Percentiles rank a stretch among this genome's conserved stretches.
Evolutionary conservation across 2,329 filamentous ascomycete species (phyloP).

Genomic region (Ophiocordyceps camponoti-leonardi): DNA sequence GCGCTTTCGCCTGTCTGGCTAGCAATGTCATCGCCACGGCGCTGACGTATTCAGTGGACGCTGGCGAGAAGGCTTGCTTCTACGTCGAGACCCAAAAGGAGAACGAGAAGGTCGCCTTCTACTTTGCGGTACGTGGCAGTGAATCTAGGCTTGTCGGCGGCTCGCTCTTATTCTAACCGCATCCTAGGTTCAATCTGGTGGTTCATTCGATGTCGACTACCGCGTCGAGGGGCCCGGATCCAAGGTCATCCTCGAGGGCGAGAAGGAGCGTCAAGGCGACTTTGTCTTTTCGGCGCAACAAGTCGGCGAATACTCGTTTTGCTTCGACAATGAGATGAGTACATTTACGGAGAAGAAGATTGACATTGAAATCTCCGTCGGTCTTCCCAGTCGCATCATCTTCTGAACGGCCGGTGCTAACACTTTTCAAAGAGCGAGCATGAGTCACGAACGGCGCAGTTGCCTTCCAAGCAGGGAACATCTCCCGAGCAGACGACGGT

Average conservation of each 20-base stretch:
- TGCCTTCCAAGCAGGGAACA: conserved; percentile 79
- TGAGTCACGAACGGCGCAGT: conserved; percentile 53
- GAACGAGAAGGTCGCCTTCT: conserved; percentile 87
- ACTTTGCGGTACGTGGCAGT: conserved; percentile 66
- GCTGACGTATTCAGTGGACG: conserved; percentile 77
- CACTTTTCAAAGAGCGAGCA: conserved; percentile 62
- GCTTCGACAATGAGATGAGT: conserved; percentile 97
- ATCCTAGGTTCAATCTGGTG: conserved; percentile 82
- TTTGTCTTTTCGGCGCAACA: conserved; percentile 93
- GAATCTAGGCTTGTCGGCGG: background rate
- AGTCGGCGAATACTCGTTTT: conserved; percentile 83
- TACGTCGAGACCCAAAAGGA: conserved; percentile 62
- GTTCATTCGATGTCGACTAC: conserved; percentile 95
- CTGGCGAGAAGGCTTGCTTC: conserved; percentile 95
- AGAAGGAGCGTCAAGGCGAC: conserved; percentile 88
- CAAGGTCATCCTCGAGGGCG: conserved; percentile 67
- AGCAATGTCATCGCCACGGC: conserved; percentile 70
- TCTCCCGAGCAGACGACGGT: conserved; percentile 75
- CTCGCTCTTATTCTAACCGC: background rate
- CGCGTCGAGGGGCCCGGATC: conserved; percentile 65
- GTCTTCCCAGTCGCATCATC: background rate
- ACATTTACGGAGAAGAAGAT: conserved; percentile 96
- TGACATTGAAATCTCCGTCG: conserved; percentile 86
- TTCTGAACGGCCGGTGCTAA: background rate
- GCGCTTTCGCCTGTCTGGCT: conserved; percentile 54